Evolutionary conservation across 345 rosid genomes (phyloP).

Genomic region (Anastatica hierochuntica): DNA sequence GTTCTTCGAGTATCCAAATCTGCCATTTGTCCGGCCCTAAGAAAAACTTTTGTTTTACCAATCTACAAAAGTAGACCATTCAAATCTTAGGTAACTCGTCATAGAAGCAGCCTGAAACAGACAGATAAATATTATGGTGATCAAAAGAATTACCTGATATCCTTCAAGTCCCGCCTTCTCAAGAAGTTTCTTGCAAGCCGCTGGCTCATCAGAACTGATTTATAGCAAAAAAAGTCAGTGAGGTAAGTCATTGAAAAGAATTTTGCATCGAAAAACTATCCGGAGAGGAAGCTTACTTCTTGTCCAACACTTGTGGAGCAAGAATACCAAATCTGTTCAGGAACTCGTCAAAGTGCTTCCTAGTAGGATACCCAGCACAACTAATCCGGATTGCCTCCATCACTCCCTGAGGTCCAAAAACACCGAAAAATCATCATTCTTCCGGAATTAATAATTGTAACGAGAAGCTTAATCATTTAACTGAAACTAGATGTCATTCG

Average conservation of each 20-base stretch:
- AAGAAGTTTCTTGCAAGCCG: constrained; percentile 84
- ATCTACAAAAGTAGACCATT: constrained; percentile 44
- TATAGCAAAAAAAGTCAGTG: neutral
- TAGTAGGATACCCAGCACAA: constrained; percentile 96
- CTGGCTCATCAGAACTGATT: constrained; percentile 57
- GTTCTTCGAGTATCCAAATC: constrained; percentile 79
- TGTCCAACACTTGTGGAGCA: constrained; percentile 65
- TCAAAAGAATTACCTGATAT: constrained; percentile 58
- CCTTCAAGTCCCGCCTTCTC: constrained; percentile 78
- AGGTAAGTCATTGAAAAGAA: constrained; percentile 7
- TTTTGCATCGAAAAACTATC: neutral
- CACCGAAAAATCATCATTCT: neutral
- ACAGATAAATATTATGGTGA: neutral
- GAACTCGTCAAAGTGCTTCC: constrained; percentile 83
- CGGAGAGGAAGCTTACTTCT: constrained; percentile 44
- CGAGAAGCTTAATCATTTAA: constrained; percentile 6
- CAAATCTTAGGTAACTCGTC: constrained; percentile 17
- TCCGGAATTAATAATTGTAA: neutral
- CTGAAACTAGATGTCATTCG: constrained; percentile 19
- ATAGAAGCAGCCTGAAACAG: constrained; percentile 5
- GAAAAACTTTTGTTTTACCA: constrained; percentile 91
- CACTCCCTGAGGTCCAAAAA: constrained; percentile 55
- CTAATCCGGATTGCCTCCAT: constrained; percentile 99
- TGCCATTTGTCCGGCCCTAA: constrained; percentile 99
- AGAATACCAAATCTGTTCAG: constrained; percentile 71